These are phyloP conservation scores for Auricularia heimuer DNA, from an alignment of 768 basidiomycete genomes.

Conservation along the genomic window DNA sequence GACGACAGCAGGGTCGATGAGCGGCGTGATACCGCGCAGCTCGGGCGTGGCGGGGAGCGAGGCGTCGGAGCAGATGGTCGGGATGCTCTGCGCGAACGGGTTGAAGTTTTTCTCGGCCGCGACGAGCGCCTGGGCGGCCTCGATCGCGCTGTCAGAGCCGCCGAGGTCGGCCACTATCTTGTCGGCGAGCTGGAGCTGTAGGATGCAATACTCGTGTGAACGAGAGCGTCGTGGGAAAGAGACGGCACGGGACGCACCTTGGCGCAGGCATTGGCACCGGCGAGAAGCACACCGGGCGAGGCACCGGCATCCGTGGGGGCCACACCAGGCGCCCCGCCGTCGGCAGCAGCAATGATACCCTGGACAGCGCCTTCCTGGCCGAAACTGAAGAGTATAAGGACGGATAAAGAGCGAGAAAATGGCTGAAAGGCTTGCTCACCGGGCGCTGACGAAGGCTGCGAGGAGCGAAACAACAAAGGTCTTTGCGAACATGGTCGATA, in stretches of 20 bases:
- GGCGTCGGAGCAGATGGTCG: not conserved
- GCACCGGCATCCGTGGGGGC: not conserved
- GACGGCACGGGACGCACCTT: not conserved
- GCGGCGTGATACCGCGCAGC: slow-evolving; percentile 2
- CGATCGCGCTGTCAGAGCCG: not conserved
- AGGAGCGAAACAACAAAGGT: not conserved
- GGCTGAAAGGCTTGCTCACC: not conserved
- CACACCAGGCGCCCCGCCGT: not conserved
- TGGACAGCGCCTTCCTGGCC: not conserved
- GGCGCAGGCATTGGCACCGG: not conserved
- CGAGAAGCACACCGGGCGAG: not conserved
- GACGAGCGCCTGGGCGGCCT: not conserved
- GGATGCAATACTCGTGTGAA: not conserved
- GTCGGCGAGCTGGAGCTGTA: slow-evolving; percentile 1
- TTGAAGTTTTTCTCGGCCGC: slow-evolving; percentile 2
- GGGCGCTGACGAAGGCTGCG: not conserved
- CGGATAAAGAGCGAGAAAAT: no score
- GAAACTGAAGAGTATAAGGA: not conserved
- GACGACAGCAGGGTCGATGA: slow-evolving; percentile 1
- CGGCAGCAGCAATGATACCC: not conserved
- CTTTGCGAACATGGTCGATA: slow-evolving; percentile 1
- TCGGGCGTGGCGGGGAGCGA: not conserved
- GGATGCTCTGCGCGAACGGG: not conserved
- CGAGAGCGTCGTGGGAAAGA: not conserved
- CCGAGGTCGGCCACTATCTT: not conserved